phyloP scores from a whole-genome alignment of 2,329 filamentous ascomycete genomes.

The Fusarium longipes region DNA sequence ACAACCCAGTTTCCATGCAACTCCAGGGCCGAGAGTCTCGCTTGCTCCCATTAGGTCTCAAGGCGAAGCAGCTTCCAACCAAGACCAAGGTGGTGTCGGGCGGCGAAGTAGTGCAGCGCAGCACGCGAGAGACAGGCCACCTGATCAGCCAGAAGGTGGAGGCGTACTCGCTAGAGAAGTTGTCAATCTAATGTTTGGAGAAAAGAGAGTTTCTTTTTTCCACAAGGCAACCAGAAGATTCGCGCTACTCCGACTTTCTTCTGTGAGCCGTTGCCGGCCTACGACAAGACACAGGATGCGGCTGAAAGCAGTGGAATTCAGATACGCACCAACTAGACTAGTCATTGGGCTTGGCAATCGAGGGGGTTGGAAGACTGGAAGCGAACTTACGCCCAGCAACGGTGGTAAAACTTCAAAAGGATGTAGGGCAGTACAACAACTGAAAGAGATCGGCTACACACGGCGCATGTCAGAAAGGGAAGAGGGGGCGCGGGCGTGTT shows the following conservation, averaged over 20 bases:
- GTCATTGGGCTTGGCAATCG: constrained; percentile 13
- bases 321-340: constrained; percentile 14
- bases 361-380: constrained; percentile 33
- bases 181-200: constrained; percentile 66
- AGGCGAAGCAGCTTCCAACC: constrained; percentile 63
- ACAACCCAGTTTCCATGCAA: constrained; percentile 58
- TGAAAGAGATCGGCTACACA: constrained; percentile 39
- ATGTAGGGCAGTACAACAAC: constrained; percentile 24
- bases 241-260: constrained; percentile 16
- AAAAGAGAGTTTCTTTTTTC: constrained; percentile 17
- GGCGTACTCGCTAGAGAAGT: constrained; percentile 84
- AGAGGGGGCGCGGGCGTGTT: constrained; percentile 24
- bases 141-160: constrained; percentile 83
- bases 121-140: constrained; percentile 78
- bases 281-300: constrained; percentile 37
- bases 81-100: constrained; percentile 71
- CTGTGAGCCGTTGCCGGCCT: constrained; percentile 22
- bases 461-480: constrained; percentile 30
- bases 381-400: constrained; percentile 32
- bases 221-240: constrained; percentile 26
- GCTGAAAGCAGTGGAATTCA: constrained; percentile 28
- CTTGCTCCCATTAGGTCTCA: constrained; percentile 79
- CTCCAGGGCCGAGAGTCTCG: constrained; percentile 59
- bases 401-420: constrained; percentile 23
- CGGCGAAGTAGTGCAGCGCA: constrained; percentile 77